These are phyloP conservation scores for Sphaerulina musiva DNA, from an alignment of 2,329 filamentous ascomycete species.

Conservation along the genomic window DNA sequence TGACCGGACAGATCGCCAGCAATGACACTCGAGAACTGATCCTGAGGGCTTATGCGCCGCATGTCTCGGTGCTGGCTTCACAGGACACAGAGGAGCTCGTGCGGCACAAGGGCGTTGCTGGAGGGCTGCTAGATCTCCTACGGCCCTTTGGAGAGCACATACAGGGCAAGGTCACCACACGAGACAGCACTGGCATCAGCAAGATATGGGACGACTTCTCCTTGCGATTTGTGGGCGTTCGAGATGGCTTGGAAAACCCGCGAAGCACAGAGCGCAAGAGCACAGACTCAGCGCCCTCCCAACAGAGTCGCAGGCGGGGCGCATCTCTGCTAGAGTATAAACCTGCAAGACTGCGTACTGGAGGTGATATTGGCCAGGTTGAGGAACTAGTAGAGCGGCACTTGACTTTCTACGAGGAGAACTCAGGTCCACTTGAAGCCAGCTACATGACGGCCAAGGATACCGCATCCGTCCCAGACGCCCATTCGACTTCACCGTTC, in stretches of 20 bases:
- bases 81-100: slow-evolving; percentile 75
- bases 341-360: slow-evolving; percentile 38
- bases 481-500: slow-evolving; percentile 48
- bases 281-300: slow-evolving; percentile 31
- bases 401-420: slow-evolving; percentile 64
- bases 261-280: slow-evolving; percentile 32
- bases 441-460: slow-evolving; percentile 41
- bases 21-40: slow-evolving; percentile 60
- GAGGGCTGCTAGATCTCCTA: slow-evolving; percentile 76
- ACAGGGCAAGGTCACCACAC: slow-evolving; percentile 78
- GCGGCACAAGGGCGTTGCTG: slow-evolving; percentile 73
- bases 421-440: slow-evolving; percentile 33
- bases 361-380: slow-evolving; percentile 58
- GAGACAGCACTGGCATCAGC: slow-evolving; percentile 82
- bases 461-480: slow-evolving; percentile 11
- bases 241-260: slow-evolving; percentile 44
- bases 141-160: slow-evolving; percentile 86
- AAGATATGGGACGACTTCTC: slow-evolving; percentile 83
- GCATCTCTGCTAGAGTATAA: slow-evolving; percentile 31
- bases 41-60: slow-evolving; percentile 78
- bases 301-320: slow-evolving; percentile 1
- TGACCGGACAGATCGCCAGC: slow-evolving; percentile 38
- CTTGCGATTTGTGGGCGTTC: slow-evolving; percentile 73
- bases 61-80: slow-evolving; percentile 81
- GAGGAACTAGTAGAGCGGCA: slow-evolving; percentile 77